Evolutionary conservation across 2,329 filamentous ascomycete species (phyloP).

Genomic region (Colletotrichum sp.): DNA sequence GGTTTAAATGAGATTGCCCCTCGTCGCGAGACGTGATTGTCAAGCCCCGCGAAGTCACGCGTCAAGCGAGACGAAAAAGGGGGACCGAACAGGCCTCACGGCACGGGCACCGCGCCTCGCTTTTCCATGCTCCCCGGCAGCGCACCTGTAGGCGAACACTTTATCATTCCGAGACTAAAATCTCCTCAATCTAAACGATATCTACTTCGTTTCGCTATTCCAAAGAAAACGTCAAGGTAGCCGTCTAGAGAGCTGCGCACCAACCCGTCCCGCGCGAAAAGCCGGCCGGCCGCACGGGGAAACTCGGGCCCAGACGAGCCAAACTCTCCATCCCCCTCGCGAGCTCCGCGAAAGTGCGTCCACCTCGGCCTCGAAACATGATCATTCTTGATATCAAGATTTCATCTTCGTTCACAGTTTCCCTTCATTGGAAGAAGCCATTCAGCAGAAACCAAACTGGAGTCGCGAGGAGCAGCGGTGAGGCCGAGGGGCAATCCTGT

Average conservation of each 20-base stretch:
- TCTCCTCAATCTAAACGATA: rapidly evolving
- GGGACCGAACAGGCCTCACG: not conserved
- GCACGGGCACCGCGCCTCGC: not conserved
- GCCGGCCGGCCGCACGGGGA: not conserved
- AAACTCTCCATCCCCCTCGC: not conserved
- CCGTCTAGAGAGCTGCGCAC: not conserved
- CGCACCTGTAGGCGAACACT: not conserved
- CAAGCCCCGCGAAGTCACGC: not conserved
- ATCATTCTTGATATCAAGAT: not conserved
- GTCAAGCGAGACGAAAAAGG: not conserved
- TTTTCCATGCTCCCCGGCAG: not conserved
- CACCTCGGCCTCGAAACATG: not conserved
- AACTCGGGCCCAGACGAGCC: not conserved
- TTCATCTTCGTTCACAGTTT: not conserved
- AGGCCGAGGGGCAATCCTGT: not conserved
- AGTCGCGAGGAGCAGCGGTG: not conserved
- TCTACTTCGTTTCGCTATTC: not conserved
- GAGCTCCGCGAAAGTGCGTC: not conserved
- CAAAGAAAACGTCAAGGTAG: not conserved
- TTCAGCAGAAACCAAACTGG: not conserved
- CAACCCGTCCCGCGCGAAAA: not conserved
- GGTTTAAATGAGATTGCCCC: not conserved
- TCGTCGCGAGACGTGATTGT: not conserved
- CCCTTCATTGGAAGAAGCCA: not conserved
- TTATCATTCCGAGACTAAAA: not conserved